These are phyloP conservation scores for Cyclospora cayetanensis DNA, from an alignment of 169 alveolate genomes.

Conservation along the genomic window DNA sequence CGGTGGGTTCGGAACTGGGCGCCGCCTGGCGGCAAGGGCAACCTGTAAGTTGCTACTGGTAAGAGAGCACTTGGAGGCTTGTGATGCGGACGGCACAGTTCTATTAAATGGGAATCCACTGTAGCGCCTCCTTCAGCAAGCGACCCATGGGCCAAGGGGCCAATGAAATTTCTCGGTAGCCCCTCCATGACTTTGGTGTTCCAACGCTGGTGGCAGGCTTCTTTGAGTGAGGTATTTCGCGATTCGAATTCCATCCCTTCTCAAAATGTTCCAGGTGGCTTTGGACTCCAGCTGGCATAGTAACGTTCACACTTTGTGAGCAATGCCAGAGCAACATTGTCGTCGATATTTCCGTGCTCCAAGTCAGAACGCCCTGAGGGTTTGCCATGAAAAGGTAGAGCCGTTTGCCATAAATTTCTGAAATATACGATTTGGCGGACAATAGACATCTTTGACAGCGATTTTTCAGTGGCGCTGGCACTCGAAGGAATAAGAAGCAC, in stretches of 20 bases:
- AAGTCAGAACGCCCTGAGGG: no score
- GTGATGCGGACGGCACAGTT: slow-evolving; percentile 53
- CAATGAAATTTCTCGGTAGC: neutral
- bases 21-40: neutral
- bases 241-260: neutral
- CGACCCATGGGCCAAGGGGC: slow-evolving; percentile 47
- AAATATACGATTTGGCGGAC: no score
- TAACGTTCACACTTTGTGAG: neutral
- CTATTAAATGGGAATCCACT: slow-evolving; percentile 22
- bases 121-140: slow-evolving; percentile 56
- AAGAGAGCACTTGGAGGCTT: slow-evolving; percentile 24
- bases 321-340: neutral
- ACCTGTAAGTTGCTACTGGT: neutral
- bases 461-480: no score
- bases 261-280: neutral
- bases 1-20: neutral
- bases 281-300: neutral
- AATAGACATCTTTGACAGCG: no score
- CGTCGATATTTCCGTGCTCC: neutral
- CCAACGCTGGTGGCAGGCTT: neutral
- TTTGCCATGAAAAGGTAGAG: no score
- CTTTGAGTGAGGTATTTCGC: neutral
- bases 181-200: neutral
- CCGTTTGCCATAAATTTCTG: no score
- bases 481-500: no score